Evolutionary conservation across 2,329 filamentous ascomycete species (phyloP), one percentile per base, ranked within the genome.

Genomic region (Colletotrichum nymphaeae): DNA sequence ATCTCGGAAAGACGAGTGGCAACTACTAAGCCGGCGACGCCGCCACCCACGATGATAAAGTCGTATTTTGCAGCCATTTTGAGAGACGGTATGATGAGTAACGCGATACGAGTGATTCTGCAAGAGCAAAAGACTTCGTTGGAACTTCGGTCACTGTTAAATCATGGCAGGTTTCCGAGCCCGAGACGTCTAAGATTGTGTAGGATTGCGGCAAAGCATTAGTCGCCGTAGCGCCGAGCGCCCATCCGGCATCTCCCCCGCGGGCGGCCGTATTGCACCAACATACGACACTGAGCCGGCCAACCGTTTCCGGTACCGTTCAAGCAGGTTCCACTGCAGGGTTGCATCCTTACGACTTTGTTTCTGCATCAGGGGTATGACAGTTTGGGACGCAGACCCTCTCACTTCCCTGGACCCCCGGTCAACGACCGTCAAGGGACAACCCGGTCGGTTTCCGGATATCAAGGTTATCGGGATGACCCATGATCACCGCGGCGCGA

Each of bases 21-120:
- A 14, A 74, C 52, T 16, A 75, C 74, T 26, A 74, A 62, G 55
- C 74, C 74, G 52, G 72, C 68, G 28, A 74, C 72, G 52, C 74
- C 74, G 19, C 74, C 74, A 49, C 74, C 74, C 42, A 75, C 57
- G n/a, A 75, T 66, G 46, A 74, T 55, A 53, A 66, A 74, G 59
- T 74, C 73, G 62, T 73, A 73, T n/a, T 76, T 75, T 24, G 74
- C 76, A 74, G 76, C 75, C 59, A 79, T 73, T 42, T 69, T 35
- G 28, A 26, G 26, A 35, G 24, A 60, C 8, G 14, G 14, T 30
- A n/a, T 69, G 59, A 59, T 69, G 52, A 30, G 32, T 58, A 53
- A 55, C 49, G 22, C 32, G 56, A 53, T 22, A 66, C 42, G 42
- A 62, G 22, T 56, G 53, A 46, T 24, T 46, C 22, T 65, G 53